Evolutionary conservation across 176 grass and related monocot genomes (phyloP).

Genomic region (Aegilops bicornis): DNA sequence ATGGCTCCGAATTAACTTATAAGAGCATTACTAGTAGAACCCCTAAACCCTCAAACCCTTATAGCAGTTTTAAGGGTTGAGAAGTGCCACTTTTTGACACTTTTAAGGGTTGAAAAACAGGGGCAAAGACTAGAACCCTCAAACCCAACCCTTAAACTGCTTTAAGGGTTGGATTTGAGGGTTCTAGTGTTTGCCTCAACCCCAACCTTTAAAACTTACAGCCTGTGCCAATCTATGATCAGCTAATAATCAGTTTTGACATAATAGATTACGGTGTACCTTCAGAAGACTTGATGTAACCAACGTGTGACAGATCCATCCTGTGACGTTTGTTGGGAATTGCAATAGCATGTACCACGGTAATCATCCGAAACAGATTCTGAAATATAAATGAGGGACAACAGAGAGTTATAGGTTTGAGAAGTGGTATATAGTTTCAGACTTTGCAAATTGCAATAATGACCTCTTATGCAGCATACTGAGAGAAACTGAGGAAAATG

Average conservation of each 20-base stretch:
- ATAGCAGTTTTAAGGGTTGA: no score
- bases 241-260: constrained; percentile 28
- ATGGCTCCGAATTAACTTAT: no score
- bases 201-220: no score
- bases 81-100: no score
- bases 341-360: constrained; percentile 86
- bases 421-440: background rate
- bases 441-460: background rate
- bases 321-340: constrained; percentile 94
- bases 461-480: background rate
- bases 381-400: constrained; percentile 36
- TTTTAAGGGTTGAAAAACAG: no score
- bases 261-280: constrained; percentile 45
- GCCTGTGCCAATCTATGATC: constrained; percentile 64
- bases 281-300: constrained; percentile 93
- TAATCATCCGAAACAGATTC: constrained; percentile 93
- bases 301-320: constrained; percentile 86
- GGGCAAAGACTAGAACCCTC: no score
- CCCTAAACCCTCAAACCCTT: no score
- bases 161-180: no score
- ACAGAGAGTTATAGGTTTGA: background rate
- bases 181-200: no score
- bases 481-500: background rate
- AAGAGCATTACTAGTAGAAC: no score
- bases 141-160: no score